Percentiles rank a stretch among this genome's conserved stretches.
These are phyloP conservation scores for Lonicera japonica DNA, from an alignment of 129 eudicot genomes.

Conservation along the genomic window DNA sequence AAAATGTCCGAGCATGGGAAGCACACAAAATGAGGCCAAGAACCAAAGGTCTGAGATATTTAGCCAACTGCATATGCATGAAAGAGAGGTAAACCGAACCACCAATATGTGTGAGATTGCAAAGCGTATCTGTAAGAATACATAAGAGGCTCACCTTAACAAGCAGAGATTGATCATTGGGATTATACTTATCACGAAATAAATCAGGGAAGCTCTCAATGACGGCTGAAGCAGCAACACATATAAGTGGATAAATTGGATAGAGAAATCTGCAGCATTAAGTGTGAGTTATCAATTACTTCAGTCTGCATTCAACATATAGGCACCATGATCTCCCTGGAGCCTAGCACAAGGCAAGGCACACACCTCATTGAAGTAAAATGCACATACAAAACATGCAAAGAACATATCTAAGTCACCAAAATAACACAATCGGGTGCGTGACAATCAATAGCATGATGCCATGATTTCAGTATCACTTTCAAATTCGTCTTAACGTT, in stretches of 20 bases:
- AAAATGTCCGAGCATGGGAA: constrained; percentile 91
- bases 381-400: too few relatives aligned
- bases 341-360: too few relatives aligned
- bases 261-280: constrained; percentile 79
- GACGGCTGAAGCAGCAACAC: constrained; percentile 95
- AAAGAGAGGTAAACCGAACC: constrained; percentile 15
- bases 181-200: constrained; percentile 58
- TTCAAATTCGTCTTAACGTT: too few relatives aligned
- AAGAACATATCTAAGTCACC: too few relatives aligned
- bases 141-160: constrained; percentile 32
- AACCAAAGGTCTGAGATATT: constrained; percentile 60
- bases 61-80: constrained; percentile 51
- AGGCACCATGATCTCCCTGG: too few relatives aligned
- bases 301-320: too few relatives aligned
- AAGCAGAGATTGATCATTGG: constrained; percentile 42
- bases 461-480: neutral
- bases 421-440: too few relatives aligned
- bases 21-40: constrained; percentile 71
- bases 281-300: neutral
- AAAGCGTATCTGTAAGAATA: neutral
- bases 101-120: neutral
- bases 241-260: constrained; percentile 94
- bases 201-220: constrained; percentile 85
- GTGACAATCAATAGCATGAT: too few relatives aligned
- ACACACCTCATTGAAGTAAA: too few relatives aligned